These are phyloP conservation scores for Diplogelasinospora grovesii DNA, from an alignment of 495 filamentous ascomycete genomes.

Conservation along the genomic window DNA sequence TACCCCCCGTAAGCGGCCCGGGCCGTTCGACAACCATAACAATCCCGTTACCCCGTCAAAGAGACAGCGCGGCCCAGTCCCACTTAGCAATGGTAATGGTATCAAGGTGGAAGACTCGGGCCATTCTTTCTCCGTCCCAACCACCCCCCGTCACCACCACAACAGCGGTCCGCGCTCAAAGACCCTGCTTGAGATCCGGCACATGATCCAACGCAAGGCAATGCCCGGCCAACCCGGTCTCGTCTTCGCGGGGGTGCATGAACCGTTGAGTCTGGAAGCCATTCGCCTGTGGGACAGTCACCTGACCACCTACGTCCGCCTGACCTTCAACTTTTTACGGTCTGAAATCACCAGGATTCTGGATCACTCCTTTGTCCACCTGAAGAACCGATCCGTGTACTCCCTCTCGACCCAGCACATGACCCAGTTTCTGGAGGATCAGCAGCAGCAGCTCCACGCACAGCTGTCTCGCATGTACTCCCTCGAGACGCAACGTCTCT, in stretches of 20 bases:
- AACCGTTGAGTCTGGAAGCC: conserved; percentile 30
- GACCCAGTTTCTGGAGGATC: conserved; percentile 25
- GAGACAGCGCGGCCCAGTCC: conserved; percentile 12
- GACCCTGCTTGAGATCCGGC: conserved; percentile 29
- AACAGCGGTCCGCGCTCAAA: not conserved
- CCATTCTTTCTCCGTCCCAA: not conserved
- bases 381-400: conserved; percentile 36
- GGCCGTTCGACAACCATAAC: not conserved
- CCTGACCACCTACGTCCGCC: conserved; percentile 26
- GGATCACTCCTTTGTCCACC: conserved; percentile 25
- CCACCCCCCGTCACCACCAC: not conserved
- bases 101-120: conserved; percentile 17
- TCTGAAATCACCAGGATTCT: conserved; percentile 25
- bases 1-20: conserved; percentile 12
- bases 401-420: conserved; percentile 28
- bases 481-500: conserved; percentile 34
- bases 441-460: conserved; percentile 16
- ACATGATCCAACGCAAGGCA: conserved; percentile 28
- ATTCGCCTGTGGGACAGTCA: conserved; percentile 30
- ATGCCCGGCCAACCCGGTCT: conserved; percentile 39
- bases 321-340: conserved; percentile 28
- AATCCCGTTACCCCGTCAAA: conserved; percentile 7
- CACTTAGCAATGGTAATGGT: conserved; percentile 1
- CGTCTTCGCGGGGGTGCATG: conserved; percentile 34
- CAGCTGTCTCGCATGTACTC: conserved; percentile 29